Base-by-base conservation (phyloP, 306 rosid species). In the Pterocarpus santalinus region DNA sequence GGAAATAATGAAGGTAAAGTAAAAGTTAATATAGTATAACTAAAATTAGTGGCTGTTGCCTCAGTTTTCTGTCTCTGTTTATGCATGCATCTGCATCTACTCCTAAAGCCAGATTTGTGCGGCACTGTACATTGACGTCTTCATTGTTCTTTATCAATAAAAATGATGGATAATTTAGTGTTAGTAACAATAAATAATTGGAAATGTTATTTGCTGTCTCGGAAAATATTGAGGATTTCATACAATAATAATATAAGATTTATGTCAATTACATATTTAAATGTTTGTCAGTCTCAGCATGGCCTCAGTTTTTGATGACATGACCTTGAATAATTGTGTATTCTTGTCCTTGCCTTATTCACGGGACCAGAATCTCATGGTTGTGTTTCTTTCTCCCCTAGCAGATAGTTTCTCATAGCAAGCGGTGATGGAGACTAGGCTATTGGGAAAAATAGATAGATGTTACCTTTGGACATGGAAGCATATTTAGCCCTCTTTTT, bases 331-430 rank as follows among this genome's bases (percentile, higher is more conserved):
- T 55, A 22, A 36, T 53, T 66, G 66, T 30, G 57, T 73, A 34
- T 47, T 74, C 58, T 34, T 53, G 28, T 61, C 17, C 53, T 46
- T 51, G 47, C 60, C 44, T 74, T 41, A 16, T 39, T 84, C 7
- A 0, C 2, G 30, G 14, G 16, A 75, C 5, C 28, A 2, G 34
- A 51, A 65, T 56, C 17, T 80, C 4, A 46, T 76, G 57, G n/a
- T 52, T 17, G 16, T 41, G 68, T 51, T 49, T 80, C 4, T 56
- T 61, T 72, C 53, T 66, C 41, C 16, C 12, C 2, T 4, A 47
- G 32, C 83, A 81, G 88, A 76, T 11, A 81, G 73, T 57, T 78
- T 71, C 76, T 71, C 80, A 10, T 85, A 80, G 80, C 76, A 65
- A 49, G 56, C 30, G 38, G 56, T 44, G 83, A 65, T 56, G 72